phyloP scores from a whole-genome alignment of 23 red algal species.

The Gracilaria domingensis region DNA sequence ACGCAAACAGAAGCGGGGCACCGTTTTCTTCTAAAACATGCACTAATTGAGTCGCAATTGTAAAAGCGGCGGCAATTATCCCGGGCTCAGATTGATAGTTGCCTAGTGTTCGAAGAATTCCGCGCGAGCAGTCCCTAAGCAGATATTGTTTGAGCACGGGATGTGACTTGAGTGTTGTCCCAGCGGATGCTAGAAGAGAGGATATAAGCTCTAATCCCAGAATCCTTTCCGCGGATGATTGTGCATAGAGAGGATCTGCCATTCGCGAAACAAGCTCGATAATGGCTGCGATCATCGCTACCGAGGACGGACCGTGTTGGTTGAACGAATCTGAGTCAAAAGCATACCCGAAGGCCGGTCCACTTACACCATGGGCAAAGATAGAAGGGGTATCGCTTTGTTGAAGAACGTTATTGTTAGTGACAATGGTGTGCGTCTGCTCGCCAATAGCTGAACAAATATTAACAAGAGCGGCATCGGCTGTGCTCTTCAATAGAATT shows the following conservation, averaged over 20 bases:
- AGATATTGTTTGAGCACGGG: conserved; percentile 62
- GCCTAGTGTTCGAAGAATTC: conserved; percentile 76
- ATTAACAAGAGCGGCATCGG: conserved; percentile 50
- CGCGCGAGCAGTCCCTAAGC: conserved; percentile 67
- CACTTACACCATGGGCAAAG: conserved; percentile 45
- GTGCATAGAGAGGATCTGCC: conserved; percentile 60
- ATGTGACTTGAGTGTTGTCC: conserved; percentile 24
- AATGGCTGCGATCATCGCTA: conserved; percentile 38
- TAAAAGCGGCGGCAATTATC: conserved; percentile 69
- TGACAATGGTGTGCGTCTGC: conserved; percentile 12
- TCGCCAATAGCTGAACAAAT: conserved; percentile 57
- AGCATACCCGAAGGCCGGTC: conserved; percentile 56
- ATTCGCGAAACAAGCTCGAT: conserved; percentile 61
- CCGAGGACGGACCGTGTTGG: conserved; percentile 59
- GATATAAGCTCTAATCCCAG: conserved; percentile 69
- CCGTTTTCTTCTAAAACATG: conserved; percentile 70
- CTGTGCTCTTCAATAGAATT: conserved; percentile 68
- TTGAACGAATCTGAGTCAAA: conserved; percentile 66
- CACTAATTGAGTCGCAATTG: conserved; percentile 70
- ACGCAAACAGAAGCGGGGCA: conserved; percentile 66
- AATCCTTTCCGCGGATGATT: conserved; percentile 49
- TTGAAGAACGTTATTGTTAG: background rate
- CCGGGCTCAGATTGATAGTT: conserved; percentile 57
- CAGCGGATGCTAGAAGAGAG: conserved; percentile 49
- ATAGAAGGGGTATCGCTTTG: conserved; percentile 21